Conservation (phyloP, 805 yeast genomes). For the Yamadazyma paraphyllophila region DNA sequence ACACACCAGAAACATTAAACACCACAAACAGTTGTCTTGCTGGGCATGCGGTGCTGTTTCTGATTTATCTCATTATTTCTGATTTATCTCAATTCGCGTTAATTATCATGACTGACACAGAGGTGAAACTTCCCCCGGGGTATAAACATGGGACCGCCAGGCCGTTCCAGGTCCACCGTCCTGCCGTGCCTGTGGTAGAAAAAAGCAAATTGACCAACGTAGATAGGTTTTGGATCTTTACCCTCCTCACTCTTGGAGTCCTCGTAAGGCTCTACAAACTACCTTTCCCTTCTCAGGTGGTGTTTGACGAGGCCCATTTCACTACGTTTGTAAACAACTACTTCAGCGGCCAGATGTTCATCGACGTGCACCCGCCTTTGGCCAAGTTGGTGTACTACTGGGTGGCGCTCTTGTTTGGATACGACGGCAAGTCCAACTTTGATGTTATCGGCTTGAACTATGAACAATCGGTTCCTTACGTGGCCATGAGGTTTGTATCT, state of each 20-base stretch:
- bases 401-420: constrained; percentile 51
- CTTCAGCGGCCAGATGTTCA: constrained; percentile 57
- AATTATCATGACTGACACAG: neutral
- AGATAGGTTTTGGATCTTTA: constrained; percentile 22
- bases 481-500: constrained; percentile 56
- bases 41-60: no score
- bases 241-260: constrained; percentile 22
- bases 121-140: constrained; percentile 21
- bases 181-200: constrained; percentile 16
- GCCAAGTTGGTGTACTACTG: constrained; percentile 58
- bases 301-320: constrained; percentile 49
- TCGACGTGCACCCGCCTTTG: constrained; percentile 74
- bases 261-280: constrained; percentile 32
- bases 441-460: constrained; percentile 43
- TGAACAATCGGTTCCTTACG: constrained; percentile 41
- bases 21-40: no score
- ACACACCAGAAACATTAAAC: no score
- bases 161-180: constrained; percentile 26
- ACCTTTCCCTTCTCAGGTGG: constrained; percentile 37
- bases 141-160: constrained; percentile 30
- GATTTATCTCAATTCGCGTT: neutral
- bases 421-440: constrained; percentile 42
- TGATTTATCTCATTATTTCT: neutral
- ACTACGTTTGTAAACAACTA: constrained; percentile 43
- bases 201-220: constrained; percentile 12